Conservation (phyloP, 495 filamentous ascomycete genomes). For the Tuber indicum region DNA sequence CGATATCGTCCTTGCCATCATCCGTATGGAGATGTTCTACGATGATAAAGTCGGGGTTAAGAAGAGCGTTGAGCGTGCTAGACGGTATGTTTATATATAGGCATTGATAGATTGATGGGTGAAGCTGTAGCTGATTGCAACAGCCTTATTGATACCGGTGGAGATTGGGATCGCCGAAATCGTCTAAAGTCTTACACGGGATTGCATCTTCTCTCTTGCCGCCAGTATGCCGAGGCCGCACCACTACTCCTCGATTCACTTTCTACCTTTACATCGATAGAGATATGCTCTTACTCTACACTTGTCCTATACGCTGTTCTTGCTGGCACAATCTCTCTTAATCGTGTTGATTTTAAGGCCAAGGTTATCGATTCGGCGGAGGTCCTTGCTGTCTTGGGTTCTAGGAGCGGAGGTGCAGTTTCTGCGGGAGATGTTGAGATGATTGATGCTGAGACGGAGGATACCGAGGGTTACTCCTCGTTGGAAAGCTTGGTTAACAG, state of each 20-base stretch:
- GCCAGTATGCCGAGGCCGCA: constrained; percentile 80
- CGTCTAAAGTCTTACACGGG: constrained; percentile 97
- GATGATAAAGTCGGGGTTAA: constrained; percentile 83
- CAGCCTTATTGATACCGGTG: constrained; percentile 81
- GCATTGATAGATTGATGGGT: not conserved
- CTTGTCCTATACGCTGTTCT: constrained; percentile 94
- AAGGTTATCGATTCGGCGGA: constrained; percentile 97
- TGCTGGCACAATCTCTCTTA: constrained; percentile 86
- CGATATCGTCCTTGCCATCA: constrained; percentile 89
- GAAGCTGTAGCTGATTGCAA: constrained; percentile 5
- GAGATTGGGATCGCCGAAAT: constrained; percentile 97
- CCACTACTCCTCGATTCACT: constrained; percentile 91
- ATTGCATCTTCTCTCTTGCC: constrained; percentile 81
- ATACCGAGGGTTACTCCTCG: constrained; percentile 55
- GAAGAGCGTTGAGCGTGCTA: constrained; percentile 86
- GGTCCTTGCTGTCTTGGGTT: constrained; percentile 90
- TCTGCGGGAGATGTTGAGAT: constrained; percentile 63
- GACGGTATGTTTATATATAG: constrained; percentile 42
- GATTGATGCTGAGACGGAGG: constrained; percentile 68
- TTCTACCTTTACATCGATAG: constrained; percentile 98
- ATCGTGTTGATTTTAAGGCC: constrained; percentile 95
- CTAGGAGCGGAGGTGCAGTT: constrained; percentile 69
- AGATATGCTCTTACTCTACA: constrained; percentile 89
- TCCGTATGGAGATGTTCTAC: constrained; percentile 92
- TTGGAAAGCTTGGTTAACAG: constrained; percentile 81